Evolutionary conservation across 2,329 filamentous ascomycete genomes (phyloP).

Genomic region (Geoglossum cookeanum): DNA sequence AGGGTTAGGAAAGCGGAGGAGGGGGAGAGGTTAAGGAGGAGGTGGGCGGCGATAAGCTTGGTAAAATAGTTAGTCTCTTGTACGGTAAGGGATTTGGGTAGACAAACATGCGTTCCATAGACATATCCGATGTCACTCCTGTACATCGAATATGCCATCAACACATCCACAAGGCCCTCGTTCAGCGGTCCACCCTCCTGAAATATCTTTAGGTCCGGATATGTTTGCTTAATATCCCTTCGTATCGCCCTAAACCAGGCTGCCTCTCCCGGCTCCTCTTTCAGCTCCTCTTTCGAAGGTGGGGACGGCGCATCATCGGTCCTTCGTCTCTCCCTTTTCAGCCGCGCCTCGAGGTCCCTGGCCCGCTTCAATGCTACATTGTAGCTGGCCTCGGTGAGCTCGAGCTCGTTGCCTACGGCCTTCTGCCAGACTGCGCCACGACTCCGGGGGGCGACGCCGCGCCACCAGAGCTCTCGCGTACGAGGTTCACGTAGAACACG

Average conservation of each 20-base stretch:
- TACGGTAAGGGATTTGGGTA: constrained; percentile 2
- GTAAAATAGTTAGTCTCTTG: constrained; percentile 8
- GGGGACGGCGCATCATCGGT: constrained; percentile 21
- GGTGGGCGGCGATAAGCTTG: constrained; percentile 51
- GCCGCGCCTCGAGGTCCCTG: constrained; percentile 38
- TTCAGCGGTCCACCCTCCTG: constrained; percentile 47
- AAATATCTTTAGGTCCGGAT: constrained; percentile 56
- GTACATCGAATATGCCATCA: constrained; percentile 67
- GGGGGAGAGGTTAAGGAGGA: constrained; percentile 48
- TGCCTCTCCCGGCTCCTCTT: constrained; percentile 37
- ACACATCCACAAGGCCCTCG: constrained; percentile 46
- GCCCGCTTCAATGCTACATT: constrained; percentile 50
- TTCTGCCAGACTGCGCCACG: constrained; percentile 50
- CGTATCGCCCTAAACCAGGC: constrained; percentile 45
- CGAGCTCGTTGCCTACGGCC: constrained; percentile 56
- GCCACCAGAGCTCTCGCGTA: constrained; percentile 67
- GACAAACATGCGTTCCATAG: constrained; percentile 51
- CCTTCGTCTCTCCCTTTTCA: constrained; percentile 18
- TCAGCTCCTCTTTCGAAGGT: constrained; percentile 26
- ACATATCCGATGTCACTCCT: constrained; percentile 65
- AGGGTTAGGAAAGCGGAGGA: constrained; percentile 49
- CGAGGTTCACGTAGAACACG: constrained; percentile 47
- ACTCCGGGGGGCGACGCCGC: constrained; percentile 51
- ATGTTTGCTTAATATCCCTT: constrained; percentile 46
- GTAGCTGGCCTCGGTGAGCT: constrained; percentile 47